phyloP scores from a whole-genome alignment of 2,329 filamentous ascomycete species.

The Cercospora sp. region DNA sequence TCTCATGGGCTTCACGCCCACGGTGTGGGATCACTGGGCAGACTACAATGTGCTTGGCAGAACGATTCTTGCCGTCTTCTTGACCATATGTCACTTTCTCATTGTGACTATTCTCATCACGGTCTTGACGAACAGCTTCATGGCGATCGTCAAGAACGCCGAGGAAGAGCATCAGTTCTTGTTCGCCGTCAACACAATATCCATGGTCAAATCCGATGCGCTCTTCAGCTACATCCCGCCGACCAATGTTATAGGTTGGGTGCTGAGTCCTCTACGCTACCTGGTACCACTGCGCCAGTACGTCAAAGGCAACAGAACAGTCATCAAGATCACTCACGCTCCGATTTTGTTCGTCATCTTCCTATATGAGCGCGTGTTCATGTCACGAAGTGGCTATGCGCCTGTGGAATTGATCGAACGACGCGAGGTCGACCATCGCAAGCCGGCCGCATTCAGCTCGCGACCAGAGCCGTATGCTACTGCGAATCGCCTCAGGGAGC shows the following conservation, averaged over 20 bases:
- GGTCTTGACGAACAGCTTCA: slow-evolving; percentile 94
- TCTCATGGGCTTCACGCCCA: slow-evolving; percentile 92
- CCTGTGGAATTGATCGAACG: slow-evolving; percentile 84
- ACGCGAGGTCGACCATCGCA: slow-evolving; percentile 36
- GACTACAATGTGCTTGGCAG: slow-evolving; percentile 78
- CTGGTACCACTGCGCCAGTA: slow-evolving; percentile 78
- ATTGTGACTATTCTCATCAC: slow-evolving; percentile 93
- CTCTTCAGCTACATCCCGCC: slow-evolving; percentile 92
- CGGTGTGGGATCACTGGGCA: slow-evolving; percentile 88
- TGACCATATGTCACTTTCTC: slow-evolving; percentile 94
- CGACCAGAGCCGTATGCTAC: slow-evolving; percentile 68
- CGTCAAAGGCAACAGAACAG: slow-evolving; percentile 80
- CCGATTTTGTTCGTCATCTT: slow-evolving; percentile 86
- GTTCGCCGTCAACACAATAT: slow-evolving; percentile 95
- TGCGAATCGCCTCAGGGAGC: slow-evolving; percentile 61
- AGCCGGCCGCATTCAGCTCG: slow-evolving; percentile 38
- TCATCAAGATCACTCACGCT: slow-evolving; percentile 89
- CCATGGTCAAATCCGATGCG: slow-evolving; percentile 97
- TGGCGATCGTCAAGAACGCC: slow-evolving; percentile 89
- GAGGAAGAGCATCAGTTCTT: slow-evolving; percentile 90
- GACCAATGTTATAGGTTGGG: slow-evolving; percentile 87
- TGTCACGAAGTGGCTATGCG: slow-evolving; percentile 75
- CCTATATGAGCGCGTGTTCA: slow-evolving; percentile 77
- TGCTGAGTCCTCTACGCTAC: slow-evolving; percentile 79
- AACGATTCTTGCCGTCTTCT: slow-evolving; percentile 72